These are phyloP conservation scores for Starmerella floris DNA, from an alignment of 805 yeast species.

Conservation along the genomic window DNA sequence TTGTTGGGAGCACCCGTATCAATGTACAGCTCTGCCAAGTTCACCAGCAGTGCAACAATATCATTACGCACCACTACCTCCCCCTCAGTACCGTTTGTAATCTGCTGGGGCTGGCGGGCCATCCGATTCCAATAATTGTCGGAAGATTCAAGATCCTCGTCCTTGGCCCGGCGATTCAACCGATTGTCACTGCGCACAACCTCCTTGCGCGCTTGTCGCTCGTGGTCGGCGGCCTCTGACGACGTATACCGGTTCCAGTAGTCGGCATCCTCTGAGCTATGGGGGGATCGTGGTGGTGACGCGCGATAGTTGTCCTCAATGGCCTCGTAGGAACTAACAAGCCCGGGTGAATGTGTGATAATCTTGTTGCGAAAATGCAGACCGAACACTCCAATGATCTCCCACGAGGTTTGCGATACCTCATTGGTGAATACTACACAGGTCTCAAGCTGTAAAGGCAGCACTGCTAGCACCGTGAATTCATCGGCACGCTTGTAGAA, in stretches of 20 bases:
- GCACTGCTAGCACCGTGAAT: constrained; percentile 14
- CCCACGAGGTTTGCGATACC: constrained; percentile 15
- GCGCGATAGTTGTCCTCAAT: not conserved
- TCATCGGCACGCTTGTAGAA: constrained; percentile 14
- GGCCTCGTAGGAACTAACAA: not conserved
- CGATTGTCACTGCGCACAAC: not conserved
- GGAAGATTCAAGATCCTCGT: not conserved
- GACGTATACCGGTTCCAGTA: constrained; percentile 1
- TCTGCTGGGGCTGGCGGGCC: not conserved
- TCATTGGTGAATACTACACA: constrained; percentile 12
- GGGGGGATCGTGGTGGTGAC: not conserved
- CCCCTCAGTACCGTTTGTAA: not conserved
- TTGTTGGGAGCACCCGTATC: constrained; percentile 4
- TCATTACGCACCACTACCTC: constrained; percentile 1
- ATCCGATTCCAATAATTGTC: not conserved
- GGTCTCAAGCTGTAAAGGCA: not conserved
- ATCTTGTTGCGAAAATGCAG: not conserved
- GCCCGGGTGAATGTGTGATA: not conserved
- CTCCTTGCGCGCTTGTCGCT: not conserved
- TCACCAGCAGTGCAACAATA: constrained; percentile 3
- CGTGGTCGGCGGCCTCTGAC: not conserved
- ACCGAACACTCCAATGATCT: constrained; percentile 15
- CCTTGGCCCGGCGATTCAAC: not conserved
- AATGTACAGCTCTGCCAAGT: constrained; percentile 6
- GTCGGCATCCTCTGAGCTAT: not conserved